These are phyloP conservation scores for Polyporus tsugae DNA, from an alignment of 1,284 basidiomycete species.

Conservation along the genomic window DNA sequence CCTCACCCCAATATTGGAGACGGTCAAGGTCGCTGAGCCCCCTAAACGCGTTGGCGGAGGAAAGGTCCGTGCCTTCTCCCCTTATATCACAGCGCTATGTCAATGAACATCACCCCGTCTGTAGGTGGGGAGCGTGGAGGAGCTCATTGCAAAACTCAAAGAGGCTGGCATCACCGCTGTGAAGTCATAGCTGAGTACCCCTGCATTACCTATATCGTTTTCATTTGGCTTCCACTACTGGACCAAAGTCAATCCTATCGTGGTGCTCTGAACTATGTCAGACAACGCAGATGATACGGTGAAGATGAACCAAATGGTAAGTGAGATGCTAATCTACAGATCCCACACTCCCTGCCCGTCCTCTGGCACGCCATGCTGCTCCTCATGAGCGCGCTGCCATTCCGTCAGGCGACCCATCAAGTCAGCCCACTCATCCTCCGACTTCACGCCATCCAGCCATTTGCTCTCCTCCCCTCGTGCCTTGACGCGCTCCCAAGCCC, in stretches of 20 bases:
- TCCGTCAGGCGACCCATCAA: conserved; percentile 54
- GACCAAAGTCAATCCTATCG: too few species aligned
- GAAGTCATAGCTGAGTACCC: conserved; percentile 38
- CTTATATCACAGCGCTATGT: not conserved
- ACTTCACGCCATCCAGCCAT: conserved; percentile 50
- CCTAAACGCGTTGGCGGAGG: conserved; percentile 91
- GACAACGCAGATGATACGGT: not conserved
- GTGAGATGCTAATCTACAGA: not conserved
- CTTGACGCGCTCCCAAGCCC: conserved; percentile 57
- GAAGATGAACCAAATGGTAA: not conserved
- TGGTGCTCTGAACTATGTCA: not conserved
- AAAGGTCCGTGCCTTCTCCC: conserved; percentile 66
- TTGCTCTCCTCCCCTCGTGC: conserved; percentile 43
- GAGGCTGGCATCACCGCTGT: conserved; percentile 81
- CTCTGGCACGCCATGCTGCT: conserved; percentile 27
- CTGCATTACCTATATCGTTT: not conserved
- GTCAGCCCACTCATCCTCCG: conserved; percentile 56
- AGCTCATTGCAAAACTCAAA: conserved; percentile 91
- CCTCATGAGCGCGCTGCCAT: conserved; percentile 58
- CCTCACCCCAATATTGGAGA: conserved; percentile 84
- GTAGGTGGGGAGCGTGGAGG: conserved; percentile 86
- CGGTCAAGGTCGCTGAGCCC: conserved; percentile 91
- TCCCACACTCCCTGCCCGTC: conserved; percentile 13
- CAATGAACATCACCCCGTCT: not conserved
- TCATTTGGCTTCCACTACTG: not conserved